Base-by-base conservation (phyloP, 768 basidiomycete genomes). In the Phlegmacium glaucopus region DNA sequence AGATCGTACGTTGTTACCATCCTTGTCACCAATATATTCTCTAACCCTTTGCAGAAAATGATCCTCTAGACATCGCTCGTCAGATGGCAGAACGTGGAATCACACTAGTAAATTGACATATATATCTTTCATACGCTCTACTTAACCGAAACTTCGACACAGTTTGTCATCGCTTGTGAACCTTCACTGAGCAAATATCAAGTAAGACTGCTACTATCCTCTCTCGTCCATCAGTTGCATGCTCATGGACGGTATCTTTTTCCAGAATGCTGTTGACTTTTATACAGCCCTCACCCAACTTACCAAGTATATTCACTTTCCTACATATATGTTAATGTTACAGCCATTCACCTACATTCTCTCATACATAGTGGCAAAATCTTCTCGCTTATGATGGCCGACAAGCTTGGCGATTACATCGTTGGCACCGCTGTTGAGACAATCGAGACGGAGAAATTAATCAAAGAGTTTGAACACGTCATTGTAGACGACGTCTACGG, bases 91-190 rank as follows among this genome's bases (percentile, higher is more conserved):
- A 69, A 42, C 63, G 66, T 29, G 79, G 79, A 0, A 80, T 82
- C 37, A 75, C 77, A 1, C 53, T 81, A 44, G 79, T 80, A 58
- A 40, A 22, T 22, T 22, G 22, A 22, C 22, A 22, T 22, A 22
- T n/a, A 72, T 55, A 13, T 34, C 39, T 17, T 38, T 39, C 46
- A 50, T 10, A 56, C 44, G 11, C 12, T n/a, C 38, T 25, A 4
- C 42, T 15, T 16, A 18, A 27, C 16, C 32, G 39, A 42, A 30
- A 49, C 36, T 22, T 32, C 39, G 6, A 29, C 29, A 36, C 49
- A 79, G 78, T 80, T 80, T 60, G 72, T 79, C 53, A 73, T 81
- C 26, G 80, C 78, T 0, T 82, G 79, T 62, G 80, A 82, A 55
- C 79, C 65, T 4, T 37, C 57, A 12, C 52, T 66, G n/a, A 64